These are phyloP conservation scores for Aureobasidium pullulans DNA, from an alignment of 2,329 filamentous ascomycete species.

Conservation along the genomic window DNA sequence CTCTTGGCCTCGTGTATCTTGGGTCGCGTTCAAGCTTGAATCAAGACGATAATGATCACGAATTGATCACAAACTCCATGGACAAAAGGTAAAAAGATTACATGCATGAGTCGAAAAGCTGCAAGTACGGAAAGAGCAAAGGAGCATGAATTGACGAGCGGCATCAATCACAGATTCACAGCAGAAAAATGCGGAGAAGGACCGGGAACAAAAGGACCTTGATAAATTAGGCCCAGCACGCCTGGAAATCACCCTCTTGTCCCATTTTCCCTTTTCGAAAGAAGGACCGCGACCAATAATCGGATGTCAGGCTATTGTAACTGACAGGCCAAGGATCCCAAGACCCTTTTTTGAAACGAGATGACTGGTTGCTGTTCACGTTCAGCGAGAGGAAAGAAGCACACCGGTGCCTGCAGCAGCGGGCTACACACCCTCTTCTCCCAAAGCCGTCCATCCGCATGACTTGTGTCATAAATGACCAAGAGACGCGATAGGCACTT, in stretches of 20 bases:
- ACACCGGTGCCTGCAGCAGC: conserved; percentile 9
- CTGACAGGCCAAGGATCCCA: background rate
- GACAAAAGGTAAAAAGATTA: conserved; percentile 1
- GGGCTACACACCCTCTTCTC: conserved; percentile 8
- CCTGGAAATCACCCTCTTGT: background rate
- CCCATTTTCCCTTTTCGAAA: background rate
- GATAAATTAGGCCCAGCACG: conserved; percentile 1
- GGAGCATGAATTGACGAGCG: conserved; percentile 6
- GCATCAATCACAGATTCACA: background rate
- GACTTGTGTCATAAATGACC: conserved; percentile 9
- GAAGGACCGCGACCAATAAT: background rate
- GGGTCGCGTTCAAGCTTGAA: background rate
- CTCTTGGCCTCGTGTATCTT: conserved; percentile 10
- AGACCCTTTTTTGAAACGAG: background rate
- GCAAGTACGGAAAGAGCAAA: background rate
- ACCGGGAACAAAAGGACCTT: background rate
- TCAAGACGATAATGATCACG: background rate
- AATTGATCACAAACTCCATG: background rate
- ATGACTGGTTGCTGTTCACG: background rate
- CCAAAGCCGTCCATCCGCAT: background rate
- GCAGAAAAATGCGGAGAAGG: background rate
- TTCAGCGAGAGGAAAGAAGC: background rate
- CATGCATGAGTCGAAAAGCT: background rate
- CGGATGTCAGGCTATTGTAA: too few species aligned
- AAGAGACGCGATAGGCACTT: background rate